Evolutionary conservation across 257 asterid species (phyloP), one percentile per base, ranked within the genome.

Genomic region (Nicotiana undulata): DNA sequence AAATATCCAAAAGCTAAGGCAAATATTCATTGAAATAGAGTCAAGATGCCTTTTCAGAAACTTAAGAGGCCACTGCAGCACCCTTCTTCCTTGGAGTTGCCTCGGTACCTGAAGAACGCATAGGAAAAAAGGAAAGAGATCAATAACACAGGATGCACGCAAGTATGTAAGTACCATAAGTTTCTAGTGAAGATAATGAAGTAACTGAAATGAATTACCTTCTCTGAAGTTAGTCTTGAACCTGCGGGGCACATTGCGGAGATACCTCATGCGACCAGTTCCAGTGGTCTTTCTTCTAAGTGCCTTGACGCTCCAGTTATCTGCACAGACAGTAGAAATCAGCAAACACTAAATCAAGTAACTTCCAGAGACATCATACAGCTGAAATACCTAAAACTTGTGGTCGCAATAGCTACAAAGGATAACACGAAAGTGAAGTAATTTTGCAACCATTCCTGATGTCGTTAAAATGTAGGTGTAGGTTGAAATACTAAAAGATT

Each of bases 241-340:
- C 66, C 83, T 32, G 20, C 72, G 80, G 22, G 83, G 80, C 67
- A 81, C 79, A 29, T 81, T 65, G 80, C 59, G 74, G 22, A 81
- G 83, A 56, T 81, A 81, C 60, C 83, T 81, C 83, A 72, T 81
- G 70, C 79, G 79, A 3, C 83, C 83, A 68, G 79, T 68, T 56
- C 83, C 83, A 24, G 83, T 81, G 24, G 83, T 81, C 63, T 81
- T 70, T 56, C 83, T 40, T 58, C 87, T 4, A 9, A 83, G 84
- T 34, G 85, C 90, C 84, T 85, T 83, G 8, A 88, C 86, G 61
- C 26, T 64, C 74, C 74, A 64, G 20, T 64, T 64, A 64, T 64
- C 37, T 64, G 74, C 22, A 84, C 11, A 8, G 51, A 46, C 24
- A 4, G 65, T 28, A 9, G 20, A 24, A 67, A 15, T 32, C 12